These are phyloP conservation scores for Penicillium psychrosexuale DNA, from an alignment of 2,329 filamentous ascomycete species.

Conservation along the genomic window DNA sequence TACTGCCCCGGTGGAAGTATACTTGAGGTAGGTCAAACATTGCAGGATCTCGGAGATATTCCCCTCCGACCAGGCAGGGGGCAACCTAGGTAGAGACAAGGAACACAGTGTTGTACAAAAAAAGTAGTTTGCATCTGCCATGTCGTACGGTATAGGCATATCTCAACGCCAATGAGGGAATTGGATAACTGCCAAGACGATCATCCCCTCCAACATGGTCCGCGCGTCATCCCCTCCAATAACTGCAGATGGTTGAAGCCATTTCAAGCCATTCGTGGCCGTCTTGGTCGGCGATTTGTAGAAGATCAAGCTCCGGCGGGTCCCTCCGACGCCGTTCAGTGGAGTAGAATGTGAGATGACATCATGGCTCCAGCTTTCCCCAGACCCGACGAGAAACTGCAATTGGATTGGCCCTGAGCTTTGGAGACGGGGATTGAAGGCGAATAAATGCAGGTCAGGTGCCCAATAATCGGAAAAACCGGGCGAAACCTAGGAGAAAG, in stretches of 20 bases:
- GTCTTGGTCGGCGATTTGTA: background rate
- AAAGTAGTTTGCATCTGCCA: background rate
- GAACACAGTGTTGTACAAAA: background rate
- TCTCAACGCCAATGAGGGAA: background rate
- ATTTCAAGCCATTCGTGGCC: background rate
- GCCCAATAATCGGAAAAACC: background rate
- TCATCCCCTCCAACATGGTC: background rate
- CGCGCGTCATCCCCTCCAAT: background rate
- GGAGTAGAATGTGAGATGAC: background rate
- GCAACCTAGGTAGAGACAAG: background rate
- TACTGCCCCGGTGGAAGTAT: background rate
- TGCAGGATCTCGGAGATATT: background rate
- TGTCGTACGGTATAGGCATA: background rate
- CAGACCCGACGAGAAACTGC: background rate
- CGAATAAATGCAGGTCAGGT: background rate
- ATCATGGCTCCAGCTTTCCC: constrained; percentile 4
- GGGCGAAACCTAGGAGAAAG: background rate
- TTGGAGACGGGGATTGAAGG: background rate
- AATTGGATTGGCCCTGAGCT: background rate
- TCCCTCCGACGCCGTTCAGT: background rate
- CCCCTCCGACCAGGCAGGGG: background rate
- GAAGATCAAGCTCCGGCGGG: background rate
- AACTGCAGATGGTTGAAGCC: background rate
- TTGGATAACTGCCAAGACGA: background rate
- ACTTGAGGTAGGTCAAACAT: background rate